A percentile compares a stretch with the other conserved stretches of the same genome.
These are phyloP conservation scores for Stereocaulon alpinum DNA, from an alignment of 495 filamentous ascomycete species.

Conservation along the genomic window DNA sequence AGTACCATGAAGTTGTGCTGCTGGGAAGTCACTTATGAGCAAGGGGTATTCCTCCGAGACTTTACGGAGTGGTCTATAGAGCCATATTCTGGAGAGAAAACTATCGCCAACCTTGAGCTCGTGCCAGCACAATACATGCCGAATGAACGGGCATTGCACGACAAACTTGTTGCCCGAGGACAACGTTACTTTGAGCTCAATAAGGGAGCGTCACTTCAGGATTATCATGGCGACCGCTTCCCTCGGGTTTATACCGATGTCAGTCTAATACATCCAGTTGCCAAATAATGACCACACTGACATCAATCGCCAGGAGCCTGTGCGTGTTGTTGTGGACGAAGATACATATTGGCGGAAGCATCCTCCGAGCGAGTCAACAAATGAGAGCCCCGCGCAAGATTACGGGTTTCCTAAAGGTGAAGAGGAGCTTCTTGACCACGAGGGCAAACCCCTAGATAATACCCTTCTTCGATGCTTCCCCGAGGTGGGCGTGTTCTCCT, in stretches of 20 bases:
- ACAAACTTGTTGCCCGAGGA: conserved; percentile 14
- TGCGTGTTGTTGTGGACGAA: conserved; percentile 17
- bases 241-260: conserved; percentile 18
- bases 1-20: conserved; percentile 12
- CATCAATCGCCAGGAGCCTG: conserved; percentile 2
- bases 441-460: conserved; percentile 8
- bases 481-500: conserved; percentile 17
- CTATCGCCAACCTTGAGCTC: conserved; percentile 14
- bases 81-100: conserved; percentile 16
- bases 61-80: conserved; percentile 14
- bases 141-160: conserved; percentile 9
- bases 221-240: conserved; percentile 14
- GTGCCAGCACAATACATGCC: conserved; percentile 16
- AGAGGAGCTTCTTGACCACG: conserved; percentile 12
- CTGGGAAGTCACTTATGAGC: conserved; percentile 14
- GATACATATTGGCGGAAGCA: conserved; percentile 14
- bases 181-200: conserved; percentile 17
- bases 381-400: conserved; percentile 8
- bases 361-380: background rate
- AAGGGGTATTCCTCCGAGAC: conserved; percentile 14
- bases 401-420: conserved; percentile 16
- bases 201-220: conserved; percentile 13
- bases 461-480: conserved; percentile 17
- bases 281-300: background rate
- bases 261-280: background rate